Conservation (phyloP, 306 rosid species). For the Vicia villosa region DNA sequence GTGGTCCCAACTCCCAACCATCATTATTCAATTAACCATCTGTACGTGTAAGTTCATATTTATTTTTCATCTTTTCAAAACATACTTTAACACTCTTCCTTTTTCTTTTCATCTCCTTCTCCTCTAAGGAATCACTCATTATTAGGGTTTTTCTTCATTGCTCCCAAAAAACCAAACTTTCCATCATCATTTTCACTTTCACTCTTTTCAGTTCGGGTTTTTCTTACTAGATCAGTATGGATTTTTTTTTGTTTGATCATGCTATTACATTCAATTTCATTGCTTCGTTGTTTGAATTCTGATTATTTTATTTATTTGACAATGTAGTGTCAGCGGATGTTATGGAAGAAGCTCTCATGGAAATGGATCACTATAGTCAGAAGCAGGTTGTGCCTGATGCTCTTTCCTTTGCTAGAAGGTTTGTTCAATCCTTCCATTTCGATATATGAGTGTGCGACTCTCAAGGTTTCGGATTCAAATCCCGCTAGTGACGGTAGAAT, state of each 20-base stretch:
- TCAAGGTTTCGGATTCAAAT: no score
- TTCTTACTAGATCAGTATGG: background rate
- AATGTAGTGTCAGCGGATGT: background rate
- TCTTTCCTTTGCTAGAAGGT: constrained; percentile 83
- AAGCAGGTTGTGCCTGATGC: constrained; percentile 35
- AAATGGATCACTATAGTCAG: constrained; percentile 9
- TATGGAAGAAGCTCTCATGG: constrained; percentile 47
- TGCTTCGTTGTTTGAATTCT: background rate
- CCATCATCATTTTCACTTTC: background rate
- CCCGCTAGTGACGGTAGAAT: background rate
- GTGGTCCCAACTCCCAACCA: background rate
- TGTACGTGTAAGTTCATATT: no score
- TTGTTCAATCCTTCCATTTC: background rate
- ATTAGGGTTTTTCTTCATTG: background rate
- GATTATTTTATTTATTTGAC: background rate
- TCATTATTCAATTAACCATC: no score
- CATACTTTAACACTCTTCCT: no score
- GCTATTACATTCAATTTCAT: background rate
- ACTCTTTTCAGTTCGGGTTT: background rate
- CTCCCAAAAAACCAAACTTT: no score
- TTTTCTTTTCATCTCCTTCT: background rate
- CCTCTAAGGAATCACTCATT: background rate
- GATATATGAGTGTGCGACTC: no score
- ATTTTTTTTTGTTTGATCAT: no score
- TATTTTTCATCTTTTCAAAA: no score